These are phyloP conservation scores for Diaporthe destruens DNA, from an alignment of 2,329 filamentous ascomycete species.

Conservation along the genomic window DNA sequence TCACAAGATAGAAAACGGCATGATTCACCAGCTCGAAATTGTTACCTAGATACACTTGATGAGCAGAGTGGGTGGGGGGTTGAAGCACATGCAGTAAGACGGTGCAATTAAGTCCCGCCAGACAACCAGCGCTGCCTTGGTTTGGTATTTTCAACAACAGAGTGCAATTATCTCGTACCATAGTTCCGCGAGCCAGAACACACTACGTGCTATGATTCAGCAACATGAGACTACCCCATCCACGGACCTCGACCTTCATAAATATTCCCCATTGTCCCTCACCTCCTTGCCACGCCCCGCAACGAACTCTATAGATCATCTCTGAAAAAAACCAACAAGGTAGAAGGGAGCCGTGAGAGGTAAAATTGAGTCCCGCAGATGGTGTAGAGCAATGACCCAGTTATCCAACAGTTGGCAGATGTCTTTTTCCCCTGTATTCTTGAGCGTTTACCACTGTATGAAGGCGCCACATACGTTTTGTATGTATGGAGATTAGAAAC, in stretches of 20 bases:
- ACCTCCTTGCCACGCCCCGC: constrained; percentile 94
- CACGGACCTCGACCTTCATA: constrained; percentile 94
- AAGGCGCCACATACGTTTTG: too few relatives aligned
- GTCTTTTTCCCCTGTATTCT: too few relatives aligned
- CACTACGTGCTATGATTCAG: neutral
- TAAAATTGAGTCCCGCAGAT: too few relatives aligned
- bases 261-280: constrained; percentile 82
- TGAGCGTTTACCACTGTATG: too few relatives aligned
- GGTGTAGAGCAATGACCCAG: too few relatives aligned
- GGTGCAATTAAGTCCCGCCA: neutral
- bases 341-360: too few relatives aligned
- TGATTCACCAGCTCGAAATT: neutral
- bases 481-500: too few relatives aligned
- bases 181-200: neutral
- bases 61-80: neutral
- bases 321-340: constrained; percentile 67
- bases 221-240: constrained; percentile 92
- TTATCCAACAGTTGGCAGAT: too few relatives aligned
- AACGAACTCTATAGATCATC: constrained; percentile 95
- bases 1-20: neutral
- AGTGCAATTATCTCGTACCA: neutral
- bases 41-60: neutral
- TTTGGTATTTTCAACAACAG: neutral
- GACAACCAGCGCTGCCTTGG: neutral
- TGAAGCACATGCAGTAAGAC: neutral